Evolutionary conservation across 2,329 filamentous ascomycete species (phyloP), one percentile per base, ranked within the genome.

Genomic region (Ophiostoma himal-ulmi): DNA sequence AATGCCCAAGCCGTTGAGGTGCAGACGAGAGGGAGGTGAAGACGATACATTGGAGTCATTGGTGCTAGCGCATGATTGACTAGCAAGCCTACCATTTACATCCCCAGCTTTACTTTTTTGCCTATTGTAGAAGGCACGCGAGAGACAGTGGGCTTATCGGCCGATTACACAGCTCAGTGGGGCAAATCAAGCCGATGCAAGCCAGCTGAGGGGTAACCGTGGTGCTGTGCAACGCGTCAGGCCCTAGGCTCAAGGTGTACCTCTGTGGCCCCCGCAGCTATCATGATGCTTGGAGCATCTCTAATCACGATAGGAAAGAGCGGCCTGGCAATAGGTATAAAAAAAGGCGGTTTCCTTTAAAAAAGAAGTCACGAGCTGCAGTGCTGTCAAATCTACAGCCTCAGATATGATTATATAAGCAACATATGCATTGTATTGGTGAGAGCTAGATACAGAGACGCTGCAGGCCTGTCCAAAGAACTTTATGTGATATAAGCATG

Each of bases 121-220:
- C 44, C 44, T 48, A 20, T 60, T 26, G 11, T 14, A 34, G 57
- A 30, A 62, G 57, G 52, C 52, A 57, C 52, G 52, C 52, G 52
- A 57, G 52, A 48, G 52, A n/a, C 52, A 34, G 30, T 26, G n/a
- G n/a, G 34, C 34, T 37, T 22, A 34, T 62, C 26, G 57, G 57
- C 26, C 57, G 44, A 34, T 30, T 39, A 36, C 41, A 48, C 36
- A 67, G 22, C 41, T 26, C n/a, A 67, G 68, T 54, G 66, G 37
- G 44, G 36, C 65, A 57, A 44, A 57, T 65, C 44, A 41, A n/a
- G 52, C 30, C 52, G 22, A 30, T 34, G n/a, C 39, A 44, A 70
- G 60, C 44, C 44, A 67, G 36, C 34, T 62, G 69, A 70, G 69
- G 64, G 69, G 69, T 70, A 70, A 52, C 17, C 48, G 52, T 37